Evolutionary conservation across 129 eudicot species (phyloP).

Genomic region (Pseudognaphalium luteoalbum): DNA sequence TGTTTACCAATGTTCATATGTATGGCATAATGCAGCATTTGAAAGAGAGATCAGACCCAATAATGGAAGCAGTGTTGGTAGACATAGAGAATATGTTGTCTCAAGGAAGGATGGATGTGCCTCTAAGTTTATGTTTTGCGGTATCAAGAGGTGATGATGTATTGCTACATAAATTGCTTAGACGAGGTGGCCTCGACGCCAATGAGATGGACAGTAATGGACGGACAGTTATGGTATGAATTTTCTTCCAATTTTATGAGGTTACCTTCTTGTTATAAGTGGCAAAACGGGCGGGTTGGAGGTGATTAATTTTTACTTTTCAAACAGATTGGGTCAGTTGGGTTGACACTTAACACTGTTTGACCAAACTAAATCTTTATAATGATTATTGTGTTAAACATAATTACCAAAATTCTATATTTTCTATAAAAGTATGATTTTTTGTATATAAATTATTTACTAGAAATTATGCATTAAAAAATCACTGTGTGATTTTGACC

Average conservation of each 20-base stretch:
- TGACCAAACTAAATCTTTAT: not conserved
- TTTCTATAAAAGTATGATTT: not conserved
- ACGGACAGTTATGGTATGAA: conserved; percentile 66
- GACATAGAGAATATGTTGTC: conserved; percentile 66
- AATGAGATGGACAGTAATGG: conserved; percentile 61
- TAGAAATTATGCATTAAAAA: not conserved
- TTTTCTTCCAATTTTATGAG: conserved; percentile 7
- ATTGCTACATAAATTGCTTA: conserved; percentile 61
- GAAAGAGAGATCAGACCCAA: conserved; percentile 56
- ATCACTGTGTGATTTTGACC: not conserved
- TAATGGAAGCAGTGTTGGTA: conserved; percentile 50
- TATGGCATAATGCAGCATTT: conserved; percentile 51
- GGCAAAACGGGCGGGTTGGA: not conserved
- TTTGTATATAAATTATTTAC: not conserved
- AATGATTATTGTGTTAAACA: not conserved
- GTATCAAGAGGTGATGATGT: conserved; percentile 68
- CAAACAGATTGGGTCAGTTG: not conserved
- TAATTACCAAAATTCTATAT: not conserved
- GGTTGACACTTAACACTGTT: not conserved
- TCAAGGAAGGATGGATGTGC: conserved; percentile 80
- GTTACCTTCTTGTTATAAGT: not conserved
- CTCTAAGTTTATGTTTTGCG: conserved; percentile 82
- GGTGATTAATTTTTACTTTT: not conserved
- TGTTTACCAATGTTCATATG: not conserved
- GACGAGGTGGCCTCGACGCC: conserved; percentile 69